Evolutionary conservation across 345 rosid species (phyloP), one percentile per base, ranked within the genome.

Genomic region (Aegle marmelos): DNA sequence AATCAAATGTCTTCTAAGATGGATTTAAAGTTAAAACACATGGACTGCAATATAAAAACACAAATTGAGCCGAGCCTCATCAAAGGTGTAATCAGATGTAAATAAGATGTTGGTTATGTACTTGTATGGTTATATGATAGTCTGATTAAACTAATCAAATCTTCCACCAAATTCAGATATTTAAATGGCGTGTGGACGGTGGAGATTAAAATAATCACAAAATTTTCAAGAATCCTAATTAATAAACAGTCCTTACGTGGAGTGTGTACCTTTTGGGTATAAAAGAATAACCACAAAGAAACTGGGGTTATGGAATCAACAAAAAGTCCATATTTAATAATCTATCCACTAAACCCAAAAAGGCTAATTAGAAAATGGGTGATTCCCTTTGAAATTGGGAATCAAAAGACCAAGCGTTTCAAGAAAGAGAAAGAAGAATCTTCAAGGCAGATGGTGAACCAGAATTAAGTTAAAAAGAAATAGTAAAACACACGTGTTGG

Each of bases 281-380:
- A 39, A 39, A 39, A 39, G 6, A 5, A 24, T 41, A 65, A 25
- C 1, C 6, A 45, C 25, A 25, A 48, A 45, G 62, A 27, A 63
- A 76, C 27, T 76, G 37, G 61, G 76, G 39, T 75, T 82, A 67
- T 61, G 82, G 82, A 85, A 83, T 83, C 75, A 79, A 59, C 31
- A 21, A 79, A 79, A 57, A 76, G 58, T 27, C 11, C 37, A 11
- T 16, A 10, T 63, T 72, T 58, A 75, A 6, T 68, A 80, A 73
- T 72, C 69, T 73, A 80, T 67, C 63, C 50, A 69, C 27, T 33
- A 68, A 69, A n/a, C n/a, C 70, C 37, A 24, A 25, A 54, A 1
- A 36, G 25, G 28, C 17, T 13, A 13, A 45, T 34, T 62, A 3
- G 25, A 72, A 75, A 80, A 76, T 74, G 68, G 31, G 73, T 21